Evolutionary conservation across 2,329 filamentous ascomycete species (phyloP), one percentile per base, ranked within the genome.

Genomic region (Hypomyces perniciosus): DNA sequence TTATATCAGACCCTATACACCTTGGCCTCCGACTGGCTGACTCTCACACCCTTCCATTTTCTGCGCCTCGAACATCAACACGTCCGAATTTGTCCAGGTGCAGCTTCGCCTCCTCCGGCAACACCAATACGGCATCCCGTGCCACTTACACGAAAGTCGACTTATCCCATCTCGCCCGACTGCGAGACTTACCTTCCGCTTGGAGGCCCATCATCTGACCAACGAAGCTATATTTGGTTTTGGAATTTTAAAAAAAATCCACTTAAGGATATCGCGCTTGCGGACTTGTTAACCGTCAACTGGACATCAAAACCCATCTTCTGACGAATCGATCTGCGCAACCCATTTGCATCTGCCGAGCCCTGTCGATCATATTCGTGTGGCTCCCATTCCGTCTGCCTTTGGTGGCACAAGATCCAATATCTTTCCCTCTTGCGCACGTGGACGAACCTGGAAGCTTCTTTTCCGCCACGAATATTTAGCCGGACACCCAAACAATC

Each of bases 301-400:
- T 45, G 41, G 45, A 26, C 48, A 45, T 9, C 34, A 39, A n/a
- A 10, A 20, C 20, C 20, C 20, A 20, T 20, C n/a, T 8, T 5
- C 42, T 31, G 48, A 46, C 43, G 48, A 51, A 46, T 50, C 46
- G 46, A 53, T 53, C 51, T 53, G 39, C 43, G 38, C 31, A 38
- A 48, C 20, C 46, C 28, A 40, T 40, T 33, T 44, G 29, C 46
- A 53, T 53, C 51, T 49, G 33, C 46, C 51, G 51, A 40, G 43
- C 48, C 42, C 46, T 33, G 51, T 49, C 51, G 51, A 52, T 52
- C 51, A 48, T 35, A 31, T 40, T 28, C 27, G 48, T 46, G 48
- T 50, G 48, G 45, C 48, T 37, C 29, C 30, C 12, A 7, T 42
- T 27, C 27, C n/a, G 28, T 44, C 20, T 26, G 6, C 28, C 20